Base-by-base conservation (phyloP, 2,329 filamentous ascomycete genomes). In the Botrytis sinoallii region DNA sequence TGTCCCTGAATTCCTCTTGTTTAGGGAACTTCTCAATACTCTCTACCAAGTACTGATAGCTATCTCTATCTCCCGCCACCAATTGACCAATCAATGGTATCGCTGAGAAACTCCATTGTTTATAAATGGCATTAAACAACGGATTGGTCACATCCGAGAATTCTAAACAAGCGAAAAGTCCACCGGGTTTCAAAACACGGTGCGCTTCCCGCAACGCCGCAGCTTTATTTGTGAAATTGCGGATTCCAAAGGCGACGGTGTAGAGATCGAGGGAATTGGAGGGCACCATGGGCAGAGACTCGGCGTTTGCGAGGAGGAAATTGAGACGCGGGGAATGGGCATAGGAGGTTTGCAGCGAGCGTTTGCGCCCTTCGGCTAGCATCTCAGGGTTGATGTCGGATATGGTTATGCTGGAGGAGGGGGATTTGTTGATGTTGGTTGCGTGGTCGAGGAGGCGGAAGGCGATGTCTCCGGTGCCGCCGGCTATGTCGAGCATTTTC, bases 21-120 rank as follows among this genome's bases (percentile, higher is more conserved):
- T 86, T 91, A 0, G 96, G 97, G 82, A 98, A 98, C 66, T 89
- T 86, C 84, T 98, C 95, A 82, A 99, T 99, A 83, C 95, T 98
- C 87, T 99, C 96, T 16, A 99, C 96, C 16, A 99, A 87, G 84
- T 99, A 99, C 86, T 99, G 96, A 83, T 99, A 99, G 82, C 94
- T 97, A 80, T 97, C 95, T 73, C 95, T 87, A 82, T 99, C 97
- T 10, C 93, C 94, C 2, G 96, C 95, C 25, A 99, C 95, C 75
- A 99, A 81, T 84, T 99, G 95, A 4, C 96, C 97, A 80, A 99
- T 98, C 78, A 99, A 83, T 0, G 96, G 96, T 77, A 99, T 99
- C 20, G 94, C 94, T 74, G 90, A 88, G 82, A 99, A 99, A 75
- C 93, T 97, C 95, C 97, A 99, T 74, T 92, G 88, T 87, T 97